Evolutionary conservation across 2,329 filamentous ascomycete species (phyloP).

Genomic region (Domatiomyces globalis): DNA sequence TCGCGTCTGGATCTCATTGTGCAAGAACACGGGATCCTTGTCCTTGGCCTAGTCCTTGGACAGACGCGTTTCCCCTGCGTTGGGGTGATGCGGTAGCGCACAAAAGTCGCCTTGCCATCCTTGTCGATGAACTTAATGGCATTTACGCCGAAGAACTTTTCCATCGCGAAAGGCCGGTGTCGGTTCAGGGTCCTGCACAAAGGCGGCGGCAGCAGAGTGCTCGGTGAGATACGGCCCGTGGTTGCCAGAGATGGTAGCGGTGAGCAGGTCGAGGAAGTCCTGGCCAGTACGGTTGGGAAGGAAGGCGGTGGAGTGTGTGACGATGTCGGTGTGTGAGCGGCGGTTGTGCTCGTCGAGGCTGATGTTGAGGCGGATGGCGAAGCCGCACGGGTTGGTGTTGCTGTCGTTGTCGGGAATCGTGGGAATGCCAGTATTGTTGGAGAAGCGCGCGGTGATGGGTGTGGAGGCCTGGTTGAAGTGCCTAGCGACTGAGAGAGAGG

Average conservation of each 20-base stretch:
- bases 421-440: slow-evolving; percentile 38
- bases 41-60: slow-evolving; percentile 25
- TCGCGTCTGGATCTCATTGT: slow-evolving; percentile 31
- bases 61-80: slow-evolving; percentile 29
- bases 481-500: slow-evolving; percentile 32
- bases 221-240: slow-evolving; percentile 28
- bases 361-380: slow-evolving; percentile 37
- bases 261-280: slow-evolving; percentile 38
- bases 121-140: slow-evolving; percentile 22
- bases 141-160: slow-evolving; percentile 31
- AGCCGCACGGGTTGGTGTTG: slow-evolving; percentile 35
- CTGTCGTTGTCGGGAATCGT: slow-evolving; percentile 36
- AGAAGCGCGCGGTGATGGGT: slow-evolving; percentile 38
- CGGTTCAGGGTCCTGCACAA: slow-evolving; percentile 39
- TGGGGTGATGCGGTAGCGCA: slow-evolving; percentile 38
- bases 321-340: slow-evolving; percentile 41
- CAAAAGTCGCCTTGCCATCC: slow-evolving; percentile 33
- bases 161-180: slow-evolving; percentile 35
- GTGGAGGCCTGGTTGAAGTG: slow-evolving; percentile 35
- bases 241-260: slow-evolving; percentile 26
- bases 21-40: slow-evolving; percentile 34
- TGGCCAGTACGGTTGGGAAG: slow-evolving; percentile 41
- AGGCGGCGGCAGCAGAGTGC: slow-evolving; percentile 35
- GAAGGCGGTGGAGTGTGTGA: slow-evolving; percentile 38
- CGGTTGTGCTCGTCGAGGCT: slow-evolving; percentile 23